Evolutionary conservation across 805 yeast species (phyloP).

Genomic region (Isabelozyma rhagii): DNA sequence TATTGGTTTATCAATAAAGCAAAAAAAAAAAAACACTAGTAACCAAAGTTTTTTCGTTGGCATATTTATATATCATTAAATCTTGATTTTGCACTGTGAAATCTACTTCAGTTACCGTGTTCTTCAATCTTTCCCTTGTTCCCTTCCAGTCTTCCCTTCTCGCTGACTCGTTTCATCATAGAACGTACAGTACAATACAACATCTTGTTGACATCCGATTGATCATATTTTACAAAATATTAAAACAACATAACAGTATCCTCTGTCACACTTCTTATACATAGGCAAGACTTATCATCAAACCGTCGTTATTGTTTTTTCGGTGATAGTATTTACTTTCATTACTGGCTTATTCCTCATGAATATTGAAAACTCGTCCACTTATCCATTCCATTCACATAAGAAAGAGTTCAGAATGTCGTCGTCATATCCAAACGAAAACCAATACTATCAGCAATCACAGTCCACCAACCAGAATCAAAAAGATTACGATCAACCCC

Average conservation of each 20-base stretch:
- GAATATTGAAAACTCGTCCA: not conserved
- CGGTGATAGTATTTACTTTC: no score
- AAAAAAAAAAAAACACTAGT: no score
- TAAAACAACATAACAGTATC: no score
- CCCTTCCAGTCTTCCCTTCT: no score
- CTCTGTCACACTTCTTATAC: no score
- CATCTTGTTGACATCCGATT: no score
- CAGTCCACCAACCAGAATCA: not conserved
- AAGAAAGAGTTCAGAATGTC: not conserved
- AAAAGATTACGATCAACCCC: slow-evolving; percentile 1
- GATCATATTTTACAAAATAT: no score
- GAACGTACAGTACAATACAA: no score
- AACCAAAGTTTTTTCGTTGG: not conserved
- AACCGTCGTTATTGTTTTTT: no score
- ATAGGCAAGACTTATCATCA: no score
- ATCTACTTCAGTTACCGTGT: not conserved
- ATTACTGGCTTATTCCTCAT: not conserved
- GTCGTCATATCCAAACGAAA: not conserved
- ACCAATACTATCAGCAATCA: not conserved
- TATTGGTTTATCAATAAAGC: not conserved
- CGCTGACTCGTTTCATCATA: no score
- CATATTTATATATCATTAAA: not conserved
- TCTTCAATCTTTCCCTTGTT: no score
- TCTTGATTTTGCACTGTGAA: not conserved
- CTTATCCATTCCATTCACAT: not conserved